phyloP scores from a whole-genome alignment of 495 filamentous ascomycete genomes.

The Trichocladium antarcticum region DNA sequence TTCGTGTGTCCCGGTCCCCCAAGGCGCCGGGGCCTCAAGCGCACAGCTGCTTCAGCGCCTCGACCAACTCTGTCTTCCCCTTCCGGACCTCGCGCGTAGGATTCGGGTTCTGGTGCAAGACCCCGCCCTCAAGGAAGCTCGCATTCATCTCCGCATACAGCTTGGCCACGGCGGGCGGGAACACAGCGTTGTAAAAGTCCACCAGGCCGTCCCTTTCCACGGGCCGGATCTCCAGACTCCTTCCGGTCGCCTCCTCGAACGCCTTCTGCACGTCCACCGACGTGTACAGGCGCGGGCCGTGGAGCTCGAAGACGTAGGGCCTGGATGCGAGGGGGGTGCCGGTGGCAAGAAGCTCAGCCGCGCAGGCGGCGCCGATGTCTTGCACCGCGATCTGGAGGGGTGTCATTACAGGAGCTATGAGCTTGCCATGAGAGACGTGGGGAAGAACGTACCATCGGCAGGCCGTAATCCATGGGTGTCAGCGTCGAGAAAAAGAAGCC shows the following conservation, averaged over 20 bases:
- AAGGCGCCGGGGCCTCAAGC: too few relatives aligned
- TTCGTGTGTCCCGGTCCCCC: too few relatives aligned
- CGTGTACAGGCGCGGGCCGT: conserved; percentile 9
- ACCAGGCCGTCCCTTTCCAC: conserved; percentile 13
- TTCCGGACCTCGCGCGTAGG: conserved; percentile 7
- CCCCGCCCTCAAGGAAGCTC: conserved; percentile 15
- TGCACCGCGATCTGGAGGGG: conserved; percentile 13
- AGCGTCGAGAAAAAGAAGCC: conserved; percentile 17
- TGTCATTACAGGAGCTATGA: background rate
- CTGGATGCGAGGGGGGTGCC: background rate
- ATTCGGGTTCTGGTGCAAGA: conserved; percentile 12
- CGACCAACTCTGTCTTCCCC: conserved; percentile 11
- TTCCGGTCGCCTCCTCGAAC: conserved; percentile 13
- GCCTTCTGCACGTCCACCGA: conserved; percentile 15
- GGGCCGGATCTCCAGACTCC: conserved; percentile 10
- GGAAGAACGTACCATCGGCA: conserved; percentile 11
- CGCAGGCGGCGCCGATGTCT: conserved; percentile 16
- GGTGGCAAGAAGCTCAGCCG: conserved; percentile 8
- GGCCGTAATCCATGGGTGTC: conserved; percentile 9
- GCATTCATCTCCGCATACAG: conserved; percentile 14
- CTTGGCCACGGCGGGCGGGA: conserved; percentile 12
- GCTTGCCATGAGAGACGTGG: background rate
- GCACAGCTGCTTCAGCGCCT: conserved; percentile 2
- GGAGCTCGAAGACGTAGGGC: conserved; percentile 19
- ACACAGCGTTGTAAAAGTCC: conserved; percentile 14